A percentile compares a stretch with the other conserved stretches of the same genome.
Evolutionary conservation across 106 monocot species (phyloP).

Genomic region (Chionographis japonica): DNA sequence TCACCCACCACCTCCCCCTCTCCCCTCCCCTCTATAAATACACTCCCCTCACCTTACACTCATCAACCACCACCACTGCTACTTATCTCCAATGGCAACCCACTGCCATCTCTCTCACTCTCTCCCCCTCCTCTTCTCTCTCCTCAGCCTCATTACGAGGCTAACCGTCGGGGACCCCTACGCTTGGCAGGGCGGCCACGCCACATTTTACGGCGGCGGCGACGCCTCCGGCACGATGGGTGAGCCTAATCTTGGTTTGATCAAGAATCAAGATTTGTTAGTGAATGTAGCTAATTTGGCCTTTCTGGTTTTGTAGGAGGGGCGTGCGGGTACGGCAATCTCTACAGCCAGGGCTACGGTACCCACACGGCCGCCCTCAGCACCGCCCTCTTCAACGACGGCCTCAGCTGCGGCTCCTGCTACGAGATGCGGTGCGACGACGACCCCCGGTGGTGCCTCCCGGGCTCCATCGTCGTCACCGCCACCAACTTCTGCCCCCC

Average conservation of each 20-base stretch:
- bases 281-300: neutral
- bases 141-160: constrained; percentile 9
- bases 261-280: too few species aligned
- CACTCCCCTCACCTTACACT: too few species aligned
- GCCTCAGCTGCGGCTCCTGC: constrained; percentile 68
- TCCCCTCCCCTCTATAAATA: too few species aligned
- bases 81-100: neutral
- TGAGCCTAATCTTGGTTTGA: neutral
- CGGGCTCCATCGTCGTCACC: constrained; percentile 53
- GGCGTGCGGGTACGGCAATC: constrained; percentile 62
- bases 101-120: neutral
- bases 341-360: constrained; percentile 63
- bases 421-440: constrained; percentile 59
- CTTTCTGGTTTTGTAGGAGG: constrained; percentile 24
- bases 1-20: too few species aligned
- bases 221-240: constrained; percentile 51
- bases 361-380: constrained; percentile 68
- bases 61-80: too few species aligned
- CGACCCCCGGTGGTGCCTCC: constrained; percentile 52
- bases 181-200: constrained; percentile 24
- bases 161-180: neutral
- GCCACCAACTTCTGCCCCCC: constrained; percentile 85
- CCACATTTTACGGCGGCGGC: constrained; percentile 41
- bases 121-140: neutral
- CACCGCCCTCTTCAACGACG: constrained; percentile 65